Evolutionary conservation across 768 basidiomycete species (phyloP), one percentile per base, ranked within the genome.

Genomic region (Steccherinum ochraceum): DNA sequence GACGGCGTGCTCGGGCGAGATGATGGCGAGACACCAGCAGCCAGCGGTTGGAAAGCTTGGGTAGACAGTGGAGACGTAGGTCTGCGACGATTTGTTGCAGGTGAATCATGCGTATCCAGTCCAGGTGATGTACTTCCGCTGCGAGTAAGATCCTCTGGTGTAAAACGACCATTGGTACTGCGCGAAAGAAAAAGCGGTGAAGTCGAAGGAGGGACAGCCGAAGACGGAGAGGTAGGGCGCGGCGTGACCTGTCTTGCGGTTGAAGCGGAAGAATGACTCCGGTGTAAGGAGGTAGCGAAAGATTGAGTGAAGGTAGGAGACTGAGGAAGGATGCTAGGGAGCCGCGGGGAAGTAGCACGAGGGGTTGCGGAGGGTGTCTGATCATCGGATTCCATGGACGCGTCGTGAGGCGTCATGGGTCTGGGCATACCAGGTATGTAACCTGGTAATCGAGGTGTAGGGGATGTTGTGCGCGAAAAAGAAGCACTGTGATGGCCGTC

Each of bases 391-490:
- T 90, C 90, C 50, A 73, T 71, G 25, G 77, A 69, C 4, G 69
- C 59, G 56, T 89, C 86, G 50, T 81, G 83, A n/a, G 90, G 90
- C 4, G 90, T 92, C 86, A 92, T 90, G 16, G 90, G 90, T 40
- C 90, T 74, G 19, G 87, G 86, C 90, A 93, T 93, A 11, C 90
- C 90, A 20, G 90, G 90, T 51, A 90, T 82, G 66, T 93, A 93
- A 12, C 90, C 90, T 49, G 90, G 89, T 19, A 89, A 61, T 39
- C 79, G 74, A 40, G 77, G 74, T 0, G 68, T 67, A 25, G 77
- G 77, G 24, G 77, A 78, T n/a, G 67, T 65, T 12, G 71, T 69
- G 2, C 72, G 79, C 41, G 79, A 78, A 43, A 67, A 72, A 23
- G 83, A 83, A 20, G 82, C 84, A 45, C 78, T 66, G n/a, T 74